Conservation (phyloP, 495 filamentous ascomycete species). For the Margaritispora aquatica region DNA sequence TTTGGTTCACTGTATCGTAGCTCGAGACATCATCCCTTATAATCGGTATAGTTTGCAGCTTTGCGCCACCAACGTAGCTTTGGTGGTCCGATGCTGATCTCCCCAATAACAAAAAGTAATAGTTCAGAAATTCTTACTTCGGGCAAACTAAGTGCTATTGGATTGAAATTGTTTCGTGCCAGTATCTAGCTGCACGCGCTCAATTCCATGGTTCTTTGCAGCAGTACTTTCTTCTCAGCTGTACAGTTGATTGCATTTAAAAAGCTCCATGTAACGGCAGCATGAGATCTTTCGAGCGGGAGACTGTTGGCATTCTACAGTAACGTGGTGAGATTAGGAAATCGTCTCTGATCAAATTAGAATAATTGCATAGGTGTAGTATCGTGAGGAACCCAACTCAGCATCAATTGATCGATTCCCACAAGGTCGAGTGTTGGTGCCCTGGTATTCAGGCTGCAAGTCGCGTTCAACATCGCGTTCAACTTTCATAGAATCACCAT, state of each 20-base stretch:
- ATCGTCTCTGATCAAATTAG: background rate
- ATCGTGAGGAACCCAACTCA: too few species aligned
- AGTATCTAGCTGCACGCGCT: background rate
- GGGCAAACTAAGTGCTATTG: background rate
- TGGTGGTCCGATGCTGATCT: background rate
- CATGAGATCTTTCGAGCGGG: background rate
- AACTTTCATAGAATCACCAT: background rate
- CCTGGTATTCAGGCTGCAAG: background rate
- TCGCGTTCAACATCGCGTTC: slow-evolving; percentile 9
- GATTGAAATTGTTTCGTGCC: background rate
- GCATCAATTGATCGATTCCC: too few species aligned
- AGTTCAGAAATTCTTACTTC: background rate
- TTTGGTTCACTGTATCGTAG: too few species aligned
- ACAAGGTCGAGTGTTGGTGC: background rate
- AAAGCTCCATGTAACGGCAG: too few species aligned
- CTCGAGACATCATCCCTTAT: too few species aligned
- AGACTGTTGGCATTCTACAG: background rate
- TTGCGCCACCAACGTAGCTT: background rate
- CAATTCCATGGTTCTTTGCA: background rate
- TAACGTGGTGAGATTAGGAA: background rate
- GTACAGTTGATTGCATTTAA: background rate
- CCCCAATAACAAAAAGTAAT: background rate
- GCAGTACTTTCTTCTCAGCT: background rate
- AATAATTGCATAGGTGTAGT: background rate
- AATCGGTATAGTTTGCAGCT: too few species aligned